These are phyloP conservation scores for Graphiopsis chlorocephala DNA, from an alignment of 2,329 filamentous ascomycete genomes.

Conservation along the genomic window DNA sequence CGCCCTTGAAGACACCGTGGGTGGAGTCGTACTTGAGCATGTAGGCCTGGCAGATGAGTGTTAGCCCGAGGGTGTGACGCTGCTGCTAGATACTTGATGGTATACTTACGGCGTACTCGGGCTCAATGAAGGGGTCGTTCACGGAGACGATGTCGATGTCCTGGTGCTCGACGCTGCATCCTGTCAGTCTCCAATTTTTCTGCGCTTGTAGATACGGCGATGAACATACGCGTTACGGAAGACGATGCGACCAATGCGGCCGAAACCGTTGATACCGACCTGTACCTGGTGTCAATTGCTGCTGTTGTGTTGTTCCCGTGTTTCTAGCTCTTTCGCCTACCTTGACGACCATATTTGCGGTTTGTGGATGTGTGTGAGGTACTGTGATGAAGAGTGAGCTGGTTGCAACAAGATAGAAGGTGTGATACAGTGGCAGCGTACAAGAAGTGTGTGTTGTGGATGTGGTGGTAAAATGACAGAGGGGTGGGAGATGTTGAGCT, in stretches of 20 bases:
- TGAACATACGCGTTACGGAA: conserved; percentile 86
- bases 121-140: conserved; percentile 99
- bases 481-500: conserved; percentile 14
- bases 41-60: conserved; percentile 66
- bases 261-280: conserved; percentile 99
- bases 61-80: neutral
- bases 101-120: conserved; percentile 86
- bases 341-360: conserved; percentile 47
- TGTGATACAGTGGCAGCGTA: neutral
- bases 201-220: neutral
- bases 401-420: neutral
- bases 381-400: conserved; percentile 15
- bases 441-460: conserved; percentile 5
- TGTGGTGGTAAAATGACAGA: conserved; percentile 4
- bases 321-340: conserved; percentile 29
- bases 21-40: conserved; percentile 99
- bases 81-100: neutral
- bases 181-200: conserved; percentile 19
- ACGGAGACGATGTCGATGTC: conserved; percentile 92
- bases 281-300: conserved; percentile 48
- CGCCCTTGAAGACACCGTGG: conserved; percentile 95
- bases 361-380: conserved; percentile 20
- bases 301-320: neutral
- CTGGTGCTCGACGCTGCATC: conserved; percentile 69
- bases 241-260: conserved; percentile 98